phyloP scores from a whole-genome alignment of 2,329 filamentous ascomycete species.

The Lasiodiplodia gonubiensis region DNA sequence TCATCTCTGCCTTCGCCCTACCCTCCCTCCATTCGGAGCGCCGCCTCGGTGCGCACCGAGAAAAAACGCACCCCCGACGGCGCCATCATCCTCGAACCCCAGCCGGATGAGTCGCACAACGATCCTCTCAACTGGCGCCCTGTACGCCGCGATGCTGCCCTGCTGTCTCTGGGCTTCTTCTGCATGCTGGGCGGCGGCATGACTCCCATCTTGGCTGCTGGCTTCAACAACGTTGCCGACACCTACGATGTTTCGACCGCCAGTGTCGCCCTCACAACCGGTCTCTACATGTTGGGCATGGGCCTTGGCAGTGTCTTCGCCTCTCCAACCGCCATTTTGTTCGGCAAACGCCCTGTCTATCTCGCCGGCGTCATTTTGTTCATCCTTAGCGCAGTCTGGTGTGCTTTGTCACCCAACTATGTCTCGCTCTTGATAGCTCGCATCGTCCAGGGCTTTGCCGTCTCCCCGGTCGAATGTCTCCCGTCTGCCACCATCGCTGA shows the following conservation, averaged over 20 bases:
- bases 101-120: slow-evolving; percentile 88
- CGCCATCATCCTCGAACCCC: slow-evolving; percentile 84
- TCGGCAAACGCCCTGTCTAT: slow-evolving; percentile 89
- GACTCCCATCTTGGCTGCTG: slow-evolving; percentile 87
- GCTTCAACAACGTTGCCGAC: slow-evolving; percentile 79
- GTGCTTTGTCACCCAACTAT: slow-evolving; percentile 81
- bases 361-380: slow-evolving; percentile 79
- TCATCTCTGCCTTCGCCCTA: slow-evolving; percentile 59
- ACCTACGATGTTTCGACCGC: slow-evolving; percentile 71
- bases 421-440: slow-evolving; percentile 78
- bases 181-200: slow-evolving; percentile 94
- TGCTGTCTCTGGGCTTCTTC: slow-evolving; percentile 86
- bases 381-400: slow-evolving; percentile 79
- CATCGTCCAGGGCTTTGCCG: slow-evolving; percentile 84
- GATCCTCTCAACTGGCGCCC: slow-evolving; percentile 91
- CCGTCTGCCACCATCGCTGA: slow-evolving; percentile 94
- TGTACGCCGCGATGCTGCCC: slow-evolving; percentile 78
- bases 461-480: slow-evolving; percentile 89
- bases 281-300: slow-evolving; percentile 91
- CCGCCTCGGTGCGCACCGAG: slow-evolving; percentile 36
- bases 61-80: slow-evolving; percentile 83
- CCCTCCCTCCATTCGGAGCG: slow-evolving; percentile 31
- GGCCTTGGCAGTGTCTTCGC: slow-evolving; percentile 83
- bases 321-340: slow-evolving; percentile 90
- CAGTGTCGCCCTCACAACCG: slow-evolving; percentile 82